Evolutionary conservation across 2,329 filamentous ascomycete species (phyloP), one percentile per base, ranked within the genome.

Genomic region (Fusarium sp.): DNA sequence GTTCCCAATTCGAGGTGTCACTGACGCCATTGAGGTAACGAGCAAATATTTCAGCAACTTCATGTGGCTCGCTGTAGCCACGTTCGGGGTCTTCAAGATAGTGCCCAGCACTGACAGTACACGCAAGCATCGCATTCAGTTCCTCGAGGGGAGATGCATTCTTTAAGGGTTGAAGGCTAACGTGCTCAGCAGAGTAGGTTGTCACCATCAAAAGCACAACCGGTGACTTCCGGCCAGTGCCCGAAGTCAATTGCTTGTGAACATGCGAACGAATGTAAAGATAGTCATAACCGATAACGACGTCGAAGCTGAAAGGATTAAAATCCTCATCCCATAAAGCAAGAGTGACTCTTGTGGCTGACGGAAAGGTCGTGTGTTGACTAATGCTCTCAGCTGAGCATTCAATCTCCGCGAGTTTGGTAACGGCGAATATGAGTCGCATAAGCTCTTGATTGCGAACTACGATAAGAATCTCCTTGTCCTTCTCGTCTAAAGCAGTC

Each of bases 171-270:
- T 83, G 79, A 51, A 85, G 77, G 60, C 84, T 83, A 44, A 89
- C 81, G 62, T 90, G 87, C 74, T 90, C 87, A 40, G 89, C 82
- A 2, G 86, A 86, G 67, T 85, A 82, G 4, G 81, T 83, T 8
- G 82, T 84, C 7, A 85, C 83, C 7, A 89, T 80, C 0, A 80
- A 79, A 57, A 90, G 73, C 3, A 86, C 76, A n/a, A 86, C 72
- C 0, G 84, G 85, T 42, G 77, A 75, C 59, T 76, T 79, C 30
- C 57, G 68, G 29, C 45, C 48, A 30, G 66, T 48, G 22, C 70
- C 68, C 14, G 64, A 61, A n/a, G 47, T 48, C 25, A 75, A 51
- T 27, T 68, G 76, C 37, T 16, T 72, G 37, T 75, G 64, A 58
- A 77, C 44, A 65, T 75, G 58, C 5, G 81, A 85, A 14, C 79